These are phyloP conservation scores for Aspergillus hortae DNA, from an alignment of 2,329 filamentous ascomycete species.

Conservation along the genomic window DNA sequence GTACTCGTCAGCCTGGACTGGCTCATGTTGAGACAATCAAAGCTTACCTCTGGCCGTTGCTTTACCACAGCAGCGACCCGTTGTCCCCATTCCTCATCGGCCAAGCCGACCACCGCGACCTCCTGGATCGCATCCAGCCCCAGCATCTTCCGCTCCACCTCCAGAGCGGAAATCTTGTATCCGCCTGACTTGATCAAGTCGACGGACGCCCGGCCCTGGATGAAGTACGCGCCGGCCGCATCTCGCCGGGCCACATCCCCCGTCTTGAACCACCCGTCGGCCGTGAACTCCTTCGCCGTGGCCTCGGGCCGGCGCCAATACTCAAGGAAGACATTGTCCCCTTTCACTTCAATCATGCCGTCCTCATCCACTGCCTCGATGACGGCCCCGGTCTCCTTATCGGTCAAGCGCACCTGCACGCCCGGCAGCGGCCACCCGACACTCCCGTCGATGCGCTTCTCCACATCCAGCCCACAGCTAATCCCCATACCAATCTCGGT, in stretches of 20 bases:
- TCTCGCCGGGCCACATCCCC: conserved; percentile 43
- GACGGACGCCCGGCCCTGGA: conserved; percentile 51
- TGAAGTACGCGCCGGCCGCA: conserved; percentile 45
- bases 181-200: conserved; percentile 56
- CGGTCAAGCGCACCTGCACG: conserved; percentile 45
- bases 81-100: conserved; percentile 54
- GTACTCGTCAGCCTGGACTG: neutral
- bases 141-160: conserved; percentile 53
- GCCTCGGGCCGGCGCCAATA: conserved; percentile 45
- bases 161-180: conserved; percentile 54
- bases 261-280: conserved; percentile 49
- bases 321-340: conserved; percentile 41
- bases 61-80: conserved; percentile 53
- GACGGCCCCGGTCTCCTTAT: conserved; percentile 34
- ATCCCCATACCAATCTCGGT: conserved; percentile 51
- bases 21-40: neutral
- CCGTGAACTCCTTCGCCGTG: conserved; percentile 44
- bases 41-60: conserved; percentile 30
- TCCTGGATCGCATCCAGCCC: conserved; percentile 48
- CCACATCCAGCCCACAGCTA: conserved; percentile 41
- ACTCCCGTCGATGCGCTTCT: conserved; percentile 44
- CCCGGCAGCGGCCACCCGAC: conserved; percentile 49
- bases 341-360: conserved; percentile 43
- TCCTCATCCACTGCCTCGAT: conserved; percentile 33
- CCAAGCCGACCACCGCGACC: conserved; percentile 52